These are phyloP conservation scores for Coemansia sp. DNA, from an alignment of 192 early-diverging fungal genomes.

Conservation along the genomic window DNA sequence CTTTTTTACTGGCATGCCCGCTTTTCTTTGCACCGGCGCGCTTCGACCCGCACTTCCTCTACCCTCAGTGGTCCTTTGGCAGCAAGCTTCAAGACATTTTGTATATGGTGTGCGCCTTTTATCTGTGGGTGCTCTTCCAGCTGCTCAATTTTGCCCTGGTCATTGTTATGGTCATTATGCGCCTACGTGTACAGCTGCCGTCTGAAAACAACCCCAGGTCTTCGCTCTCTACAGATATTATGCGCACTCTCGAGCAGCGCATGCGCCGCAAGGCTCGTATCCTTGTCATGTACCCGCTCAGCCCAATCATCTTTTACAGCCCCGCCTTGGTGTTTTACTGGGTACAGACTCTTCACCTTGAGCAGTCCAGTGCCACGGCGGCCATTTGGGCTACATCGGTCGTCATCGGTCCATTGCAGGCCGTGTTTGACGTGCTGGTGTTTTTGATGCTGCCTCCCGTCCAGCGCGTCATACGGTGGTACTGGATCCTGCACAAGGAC, in stretches of 20 bases:
- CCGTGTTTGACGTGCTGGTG: slow-evolving; percentile 26
- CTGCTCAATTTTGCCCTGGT: slow-evolving; percentile 39
- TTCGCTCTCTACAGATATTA: slow-evolving; percentile 33
- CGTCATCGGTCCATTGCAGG: slow-evolving; percentile 31
- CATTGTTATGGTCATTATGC: slow-evolving; percentile 20
- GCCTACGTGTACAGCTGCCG: slow-evolving; percentile 18
- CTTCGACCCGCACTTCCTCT: slow-evolving; percentile 25
- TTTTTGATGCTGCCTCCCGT: slow-evolving; percentile 38
- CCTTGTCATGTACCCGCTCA: slow-evolving; percentile 38
- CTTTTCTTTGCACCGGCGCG: slow-evolving; percentile 28
- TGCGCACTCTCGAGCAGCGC: slow-evolving; percentile 39
- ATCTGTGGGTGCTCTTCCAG: slow-evolving; percentile 29
- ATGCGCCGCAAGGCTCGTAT: slow-evolving; percentile 44
- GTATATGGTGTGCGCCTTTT: slow-evolving; percentile 36
- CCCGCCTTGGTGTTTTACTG: slow-evolving; percentile 34
- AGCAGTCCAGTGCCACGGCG: slow-evolving; percentile 8
- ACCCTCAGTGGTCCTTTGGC: slow-evolving; percentile 44
- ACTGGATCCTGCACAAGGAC: slow-evolving; percentile 42
- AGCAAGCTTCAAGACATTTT: slow-evolving; percentile 12
- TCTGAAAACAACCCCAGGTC: slow-evolving; percentile 7
- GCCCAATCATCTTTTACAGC: slow-evolving; percentile 35
- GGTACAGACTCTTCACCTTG: slow-evolving; percentile 35
- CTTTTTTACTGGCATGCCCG: slow-evolving; percentile 22
- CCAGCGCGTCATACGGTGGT: slow-evolving; percentile 34
- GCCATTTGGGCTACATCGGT: slow-evolving; percentile 23